Conservation (phyloP, 176 grass and related monocot genomes). For the maize (Zea mays) region DNA sequence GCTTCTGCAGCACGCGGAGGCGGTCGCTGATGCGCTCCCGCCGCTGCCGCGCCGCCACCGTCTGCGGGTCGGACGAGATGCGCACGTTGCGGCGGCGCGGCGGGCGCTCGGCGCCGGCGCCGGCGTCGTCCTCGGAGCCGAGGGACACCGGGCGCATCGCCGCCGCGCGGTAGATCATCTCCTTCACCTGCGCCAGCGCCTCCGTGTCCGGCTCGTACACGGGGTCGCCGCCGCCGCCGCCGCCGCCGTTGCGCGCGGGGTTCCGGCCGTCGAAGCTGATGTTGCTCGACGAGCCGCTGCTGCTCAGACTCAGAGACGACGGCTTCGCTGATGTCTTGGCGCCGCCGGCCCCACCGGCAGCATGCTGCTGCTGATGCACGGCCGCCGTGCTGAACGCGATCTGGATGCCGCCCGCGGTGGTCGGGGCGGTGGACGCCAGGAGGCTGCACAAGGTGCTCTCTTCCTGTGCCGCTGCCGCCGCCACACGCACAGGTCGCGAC, state of each 20-base stretch:
- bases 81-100: conserved; percentile 73
- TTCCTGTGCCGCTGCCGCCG: neutral
- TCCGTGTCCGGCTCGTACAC: conserved; percentile 71
- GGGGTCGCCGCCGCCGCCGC: neutral
- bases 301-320: conserved; percentile 20
- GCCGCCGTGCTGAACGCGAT: conserved; percentile 46
- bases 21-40: conserved; percentile 78
- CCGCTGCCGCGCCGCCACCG: conserved; percentile 68
- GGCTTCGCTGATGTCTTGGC: conserved; percentile 37
- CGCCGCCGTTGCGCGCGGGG: neutral
- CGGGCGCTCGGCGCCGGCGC: conserved; percentile 38
- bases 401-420: conserved; percentile 42
- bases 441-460: conserved; percentile 46
- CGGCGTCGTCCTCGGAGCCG: conserved; percentile 37
- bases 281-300: conserved; percentile 47
- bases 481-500: neutral
- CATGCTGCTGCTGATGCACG: neutral
- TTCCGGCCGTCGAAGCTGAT: conserved; percentile 61
- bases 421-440: conserved; percentile 21
- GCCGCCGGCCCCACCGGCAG: neutral
- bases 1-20: conserved; percentile 73
- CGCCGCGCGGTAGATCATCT: conserved; percentile 79
- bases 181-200: conserved; percentile 84
- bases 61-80: conserved; percentile 81
- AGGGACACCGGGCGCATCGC: conserved; percentile 66